Conservation (phyloP, 106 monocot species). For the Apostasia ramifera region DNA sequence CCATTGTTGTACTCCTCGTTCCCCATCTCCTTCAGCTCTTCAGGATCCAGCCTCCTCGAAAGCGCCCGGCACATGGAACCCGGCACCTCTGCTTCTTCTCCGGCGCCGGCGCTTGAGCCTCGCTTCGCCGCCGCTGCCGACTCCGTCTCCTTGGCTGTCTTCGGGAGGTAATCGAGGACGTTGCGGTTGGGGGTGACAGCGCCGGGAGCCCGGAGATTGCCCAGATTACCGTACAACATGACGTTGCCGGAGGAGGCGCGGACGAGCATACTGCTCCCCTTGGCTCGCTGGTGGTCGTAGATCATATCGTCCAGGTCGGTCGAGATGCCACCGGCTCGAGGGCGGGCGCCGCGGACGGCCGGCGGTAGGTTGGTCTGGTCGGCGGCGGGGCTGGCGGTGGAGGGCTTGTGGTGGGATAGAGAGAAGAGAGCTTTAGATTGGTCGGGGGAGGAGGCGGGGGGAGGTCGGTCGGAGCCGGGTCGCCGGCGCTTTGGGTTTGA, state of each 20-base stretch:
- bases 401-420: not conserved
- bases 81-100: not conserved
- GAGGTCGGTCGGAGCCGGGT: slow-evolving; percentile 7
- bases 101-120: not conserved
- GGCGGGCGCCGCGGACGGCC: not conserved
- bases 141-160: slow-evolving; percentile 17
- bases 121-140: not conserved
- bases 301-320: slow-evolving; percentile 53
- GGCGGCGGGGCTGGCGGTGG: not conserved
- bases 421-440: no score
- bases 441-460: not conserved
- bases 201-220: slow-evolving; percentile 42
- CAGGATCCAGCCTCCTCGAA: slow-evolving; percentile 28
- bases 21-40: slow-evolving; percentile 57
- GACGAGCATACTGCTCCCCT: slow-evolving; percentile 47
- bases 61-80: slow-evolving; percentile 24
- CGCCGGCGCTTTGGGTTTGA: slow-evolving; percentile 17
- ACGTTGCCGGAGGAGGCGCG: slow-evolving; percentile 74
- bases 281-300: slow-evolving; percentile 59
- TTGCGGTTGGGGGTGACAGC: slow-evolving; percentile 29
- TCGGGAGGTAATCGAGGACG: slow-evolving; percentile 27
- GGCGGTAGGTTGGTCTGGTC: not conserved
- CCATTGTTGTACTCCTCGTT: slow-evolving; percentile 59
- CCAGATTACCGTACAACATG: slow-evolving; percentile 63
- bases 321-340: slow-evolving; percentile 16